Conservation (phyloP, 495 filamentous ascomycete species). For the Penicillium roqueforti region DNA sequence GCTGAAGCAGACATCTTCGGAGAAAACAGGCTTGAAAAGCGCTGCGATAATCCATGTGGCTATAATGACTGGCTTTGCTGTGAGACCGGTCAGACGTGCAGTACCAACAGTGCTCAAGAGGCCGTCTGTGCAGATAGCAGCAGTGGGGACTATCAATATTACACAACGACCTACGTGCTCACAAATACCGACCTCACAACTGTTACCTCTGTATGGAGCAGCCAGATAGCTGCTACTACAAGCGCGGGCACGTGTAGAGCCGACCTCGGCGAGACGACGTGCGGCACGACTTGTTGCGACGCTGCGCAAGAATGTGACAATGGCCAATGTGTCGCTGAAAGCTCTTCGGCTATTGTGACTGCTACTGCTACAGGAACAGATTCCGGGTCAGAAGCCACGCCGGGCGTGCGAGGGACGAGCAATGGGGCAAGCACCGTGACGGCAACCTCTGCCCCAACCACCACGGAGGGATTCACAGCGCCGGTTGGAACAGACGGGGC, state of each 20-base stretch:
- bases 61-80: slow-evolving; percentile 67
- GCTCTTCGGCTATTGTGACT: slow-evolving; percentile 37
- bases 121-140: slow-evolving; percentile 49
- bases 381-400: slow-evolving; percentile 29
- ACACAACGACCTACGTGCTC: slow-evolving; percentile 62
- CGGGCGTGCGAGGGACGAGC: slow-evolving; percentile 69
- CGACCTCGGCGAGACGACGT: slow-evolving; percentile 58
- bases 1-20: slow-evolving; percentile 27
- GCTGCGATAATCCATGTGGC: slow-evolving; percentile 66
- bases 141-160: slow-evolving; percentile 45
- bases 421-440: slow-evolving; percentile 52
- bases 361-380: slow-evolving; percentile 30
- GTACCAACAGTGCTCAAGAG: slow-evolving; percentile 52
- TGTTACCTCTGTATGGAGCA: slow-evolving; percentile 64
- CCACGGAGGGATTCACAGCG: slow-evolving; percentile 55
- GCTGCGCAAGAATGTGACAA: slow-evolving; percentile 61
- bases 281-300: slow-evolving; percentile 72
- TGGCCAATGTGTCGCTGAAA: slow-evolving; percentile 37
- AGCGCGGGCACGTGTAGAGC: slow-evolving; percentile 52
- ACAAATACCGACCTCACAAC: slow-evolving; percentile 64
- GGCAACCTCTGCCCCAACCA: slow-evolving; percentile 50
- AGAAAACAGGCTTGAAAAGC: slow-evolving; percentile 36
- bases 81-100: slow-evolving; percentile 53
- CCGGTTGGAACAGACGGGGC: slow-evolving; percentile 52
- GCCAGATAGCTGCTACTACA: slow-evolving; percentile 37